phyloP scores from a whole-genome alignment of 805 yeast species.

The Metahyphopichia silvanorum region DNA sequence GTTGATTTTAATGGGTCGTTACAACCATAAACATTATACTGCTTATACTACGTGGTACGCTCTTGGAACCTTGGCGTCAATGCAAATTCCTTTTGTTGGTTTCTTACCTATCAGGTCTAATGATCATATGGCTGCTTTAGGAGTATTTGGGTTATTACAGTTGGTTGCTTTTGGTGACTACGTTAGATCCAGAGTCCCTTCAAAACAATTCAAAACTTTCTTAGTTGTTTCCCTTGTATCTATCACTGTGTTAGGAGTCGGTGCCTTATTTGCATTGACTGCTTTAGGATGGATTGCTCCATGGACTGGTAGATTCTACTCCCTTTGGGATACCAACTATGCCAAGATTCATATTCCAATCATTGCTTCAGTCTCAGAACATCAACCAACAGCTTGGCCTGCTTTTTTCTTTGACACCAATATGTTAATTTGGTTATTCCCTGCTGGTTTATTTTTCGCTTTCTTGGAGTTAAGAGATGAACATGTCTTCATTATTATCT shows the following conservation, averaged over 20 bases:
- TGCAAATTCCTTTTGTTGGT: conserved; percentile 99
- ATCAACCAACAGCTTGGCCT: conserved; percentile 99
- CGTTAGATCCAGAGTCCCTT: conserved; percentile 68
- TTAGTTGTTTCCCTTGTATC: conserved; percentile 56
- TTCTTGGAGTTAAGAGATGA: conserved; percentile 89
- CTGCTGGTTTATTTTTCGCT: conserved; percentile 90
- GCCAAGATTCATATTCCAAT: conserved; percentile 98
- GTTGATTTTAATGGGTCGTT: conserved; percentile 90
- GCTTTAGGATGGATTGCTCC: conserved; percentile 95
- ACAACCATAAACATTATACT: conserved; percentile 74
- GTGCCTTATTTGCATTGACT: conserved; percentile 75
- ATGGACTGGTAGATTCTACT: conserved; percentile 99
- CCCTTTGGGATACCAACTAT: conserved; percentile 96
- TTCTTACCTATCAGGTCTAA: conserved; percentile 94
- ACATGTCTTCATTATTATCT: conserved; percentile 88
- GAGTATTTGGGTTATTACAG: conserved; percentile 94
- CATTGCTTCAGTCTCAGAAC: conserved; percentile 98
- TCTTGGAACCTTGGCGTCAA: conserved; percentile 94
- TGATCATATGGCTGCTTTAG: conserved; percentile 98
- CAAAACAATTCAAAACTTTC: conserved; percentile 69
- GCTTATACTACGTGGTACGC: conserved; percentile 97
- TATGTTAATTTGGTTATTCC: conserved; percentile 95
- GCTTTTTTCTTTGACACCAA: conserved; percentile 93
- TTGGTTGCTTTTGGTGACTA: conserved; percentile 83
- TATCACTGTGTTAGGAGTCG: conserved; percentile 60